phyloP scores from a whole-genome alignment of 2,329 filamentous ascomycete species.

The Monosporascus sp. region DNA sequence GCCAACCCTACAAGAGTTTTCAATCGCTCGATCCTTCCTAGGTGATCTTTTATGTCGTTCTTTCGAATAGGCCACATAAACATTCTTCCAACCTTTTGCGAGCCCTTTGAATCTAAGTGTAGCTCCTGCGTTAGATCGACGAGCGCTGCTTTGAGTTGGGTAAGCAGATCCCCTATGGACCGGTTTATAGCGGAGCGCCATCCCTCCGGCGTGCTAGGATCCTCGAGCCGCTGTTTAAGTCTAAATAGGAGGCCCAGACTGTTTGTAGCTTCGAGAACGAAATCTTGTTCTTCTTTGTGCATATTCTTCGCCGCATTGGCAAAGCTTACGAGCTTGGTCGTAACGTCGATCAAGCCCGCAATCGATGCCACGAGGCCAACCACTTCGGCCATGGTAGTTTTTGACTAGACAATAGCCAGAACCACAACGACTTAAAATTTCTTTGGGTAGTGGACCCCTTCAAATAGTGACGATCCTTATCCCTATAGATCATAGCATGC shows the following conservation, averaged over 20 bases:
- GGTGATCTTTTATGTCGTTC: not conserved
- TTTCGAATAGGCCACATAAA: not conserved
- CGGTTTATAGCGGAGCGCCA: not conserved
- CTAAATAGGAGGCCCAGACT: not conserved
- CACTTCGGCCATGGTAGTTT: not conserved
- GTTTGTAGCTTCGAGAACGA: not conserved
- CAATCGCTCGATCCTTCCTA: not conserved
- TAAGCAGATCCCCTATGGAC: not conserved
- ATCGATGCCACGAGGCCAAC: not conserved
- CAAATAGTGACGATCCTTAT: no score
- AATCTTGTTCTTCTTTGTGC: not conserved
- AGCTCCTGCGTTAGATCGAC: not conserved
- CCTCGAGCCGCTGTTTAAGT: not conserved
- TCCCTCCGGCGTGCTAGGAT: not conserved
- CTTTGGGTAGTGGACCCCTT: no score
- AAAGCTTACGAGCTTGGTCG: not conserved
- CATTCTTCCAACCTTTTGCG: not conserved
- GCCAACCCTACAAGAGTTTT: not conserved
- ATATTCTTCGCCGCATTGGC: not conserved
- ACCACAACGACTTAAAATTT: no score
- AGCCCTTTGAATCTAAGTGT: not conserved
- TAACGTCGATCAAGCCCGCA: not conserved
- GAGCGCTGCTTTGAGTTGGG: not conserved
- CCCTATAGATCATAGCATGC: no score
- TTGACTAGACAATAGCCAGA: no score